phyloP scores from a whole-genome alignment of 1,284 basidiomycete genomes.

The Rhodotorula sp. region DNA sequence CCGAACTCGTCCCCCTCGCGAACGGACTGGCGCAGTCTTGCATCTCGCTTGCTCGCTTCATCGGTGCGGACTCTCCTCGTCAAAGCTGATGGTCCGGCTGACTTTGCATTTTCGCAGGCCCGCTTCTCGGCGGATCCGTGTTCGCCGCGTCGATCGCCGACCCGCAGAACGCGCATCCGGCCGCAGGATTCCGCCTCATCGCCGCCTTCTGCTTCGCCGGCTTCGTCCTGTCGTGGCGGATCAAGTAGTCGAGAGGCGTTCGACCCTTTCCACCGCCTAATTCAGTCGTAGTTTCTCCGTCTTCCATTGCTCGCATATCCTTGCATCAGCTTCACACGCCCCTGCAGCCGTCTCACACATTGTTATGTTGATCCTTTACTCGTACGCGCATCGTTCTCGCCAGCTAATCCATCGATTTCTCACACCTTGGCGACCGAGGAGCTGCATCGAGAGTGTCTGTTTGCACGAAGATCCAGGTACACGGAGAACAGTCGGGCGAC shows the following conservation, averaged over 20 bases:
- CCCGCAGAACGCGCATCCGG: constrained; percentile 36
- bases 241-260: neutral
- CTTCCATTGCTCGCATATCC: neutral
- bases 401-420: neutral
- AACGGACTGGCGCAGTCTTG: constrained; percentile 53
- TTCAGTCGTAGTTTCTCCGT: neutral
- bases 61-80: constrained; percentile 42
- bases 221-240: constrained; percentile 14
- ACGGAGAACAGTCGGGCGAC: no score
- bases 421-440: neutral
- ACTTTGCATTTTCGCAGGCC: constrained; percentile 9
- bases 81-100: no score
- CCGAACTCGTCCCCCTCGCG: constrained; percentile 50
- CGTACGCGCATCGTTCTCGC: neutral
- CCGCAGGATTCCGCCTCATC: constrained; percentile 38
- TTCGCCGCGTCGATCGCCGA: constrained; percentile 44
- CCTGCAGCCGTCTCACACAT: no score
- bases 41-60: constrained; percentile 49
- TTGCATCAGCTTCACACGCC: no score
- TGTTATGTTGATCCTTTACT: neutral
- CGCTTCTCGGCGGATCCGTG: constrained; percentile 31
- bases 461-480: neutral
- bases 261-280: no score
- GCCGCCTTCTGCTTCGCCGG: constrained; percentile 16
- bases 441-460: neutral